Evolutionary conservation across 2,329 filamentous ascomycete species (phyloP).

Genomic region (Trichoderma endophyticum): DNA sequence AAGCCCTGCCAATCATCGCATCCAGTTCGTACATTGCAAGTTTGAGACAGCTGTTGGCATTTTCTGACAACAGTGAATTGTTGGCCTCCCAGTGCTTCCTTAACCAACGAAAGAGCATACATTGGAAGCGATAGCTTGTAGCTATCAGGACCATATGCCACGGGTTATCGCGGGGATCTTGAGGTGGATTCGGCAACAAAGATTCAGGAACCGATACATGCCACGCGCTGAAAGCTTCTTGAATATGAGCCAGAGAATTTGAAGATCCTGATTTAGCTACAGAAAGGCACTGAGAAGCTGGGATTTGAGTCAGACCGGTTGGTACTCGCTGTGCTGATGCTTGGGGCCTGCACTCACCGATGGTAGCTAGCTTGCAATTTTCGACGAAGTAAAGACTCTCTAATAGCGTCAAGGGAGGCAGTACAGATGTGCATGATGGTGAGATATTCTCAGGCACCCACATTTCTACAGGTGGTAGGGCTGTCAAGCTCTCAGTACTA

Average conservation of each 20-base stretch:
- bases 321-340: background rate
- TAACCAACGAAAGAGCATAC: background rate
- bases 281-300: background rate
- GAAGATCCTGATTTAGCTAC: background rate
- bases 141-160: background rate
- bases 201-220: background rate
- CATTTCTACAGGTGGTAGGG: background rate
- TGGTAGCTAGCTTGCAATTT: background rate
- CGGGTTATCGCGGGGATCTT: background rate
- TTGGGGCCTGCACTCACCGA: background rate
- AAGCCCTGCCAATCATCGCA: background rate
- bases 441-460: background rate
- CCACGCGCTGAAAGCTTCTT: background rate
- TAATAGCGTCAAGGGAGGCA: background rate
- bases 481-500: background rate
- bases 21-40: background rate
- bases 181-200: background rate
- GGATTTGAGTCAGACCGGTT: background rate
- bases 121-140: background rate
- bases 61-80: background rate
- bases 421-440: background rate
- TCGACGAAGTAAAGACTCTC: background rate
- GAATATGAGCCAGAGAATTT: background rate
- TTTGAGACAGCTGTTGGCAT: background rate
- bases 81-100: background rate